Base-by-base conservation (phyloP, 2,329 filamentous ascomycete species). In the Ramularia endophylla region DNA sequence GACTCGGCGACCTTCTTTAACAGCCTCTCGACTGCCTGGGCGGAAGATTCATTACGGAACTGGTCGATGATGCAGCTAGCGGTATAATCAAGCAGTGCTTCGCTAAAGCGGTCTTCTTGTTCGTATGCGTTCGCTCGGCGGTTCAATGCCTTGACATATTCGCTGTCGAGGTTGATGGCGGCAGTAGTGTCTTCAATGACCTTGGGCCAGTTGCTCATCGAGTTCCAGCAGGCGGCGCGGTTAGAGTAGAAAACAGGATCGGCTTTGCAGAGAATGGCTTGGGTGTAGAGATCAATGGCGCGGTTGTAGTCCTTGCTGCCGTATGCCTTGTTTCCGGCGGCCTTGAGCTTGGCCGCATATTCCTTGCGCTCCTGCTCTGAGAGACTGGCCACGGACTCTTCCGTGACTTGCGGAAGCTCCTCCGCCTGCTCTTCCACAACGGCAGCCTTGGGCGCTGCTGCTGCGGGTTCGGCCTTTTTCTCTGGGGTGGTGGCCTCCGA, bases 231-330 rank as follows among this genome's bases (percentile, higher is more conserved):
- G 40, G 92, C 92, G 43, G 92, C 92, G 57, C 92, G 85, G 76
- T 98, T 98, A 51, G 92, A 97, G 77, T 94, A 98, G 75, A 92
- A 98, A 64, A 98, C 89, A 22, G 92, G 88, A 61, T 98, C 92
- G 43, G 89, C 84, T 71, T 92, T 94, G 83, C 92, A 97, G 38
- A 97, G 72, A 57, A 98, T 94, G 37, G 92, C 92, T 71, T 94
- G 87, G 53, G 86, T 86, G 70, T 98, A 98, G 27, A 98, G 80
- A 4, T 89, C 85, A 62, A 98, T 98, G 54, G 92, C 92, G 58
- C 80, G 81, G 68, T 87, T 83, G 70, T 95, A 95, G 60, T 94
- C 85, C 71, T 95, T 97, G 54, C 82, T 81, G 47, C 87, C 88
- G 60, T 95, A 98, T 6, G 92, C 87, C 70, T 92, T 94, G 75